Evolutionary conservation across 345 rosid species (phyloP).

Genomic region (Lumnitzera littorea): DNA sequence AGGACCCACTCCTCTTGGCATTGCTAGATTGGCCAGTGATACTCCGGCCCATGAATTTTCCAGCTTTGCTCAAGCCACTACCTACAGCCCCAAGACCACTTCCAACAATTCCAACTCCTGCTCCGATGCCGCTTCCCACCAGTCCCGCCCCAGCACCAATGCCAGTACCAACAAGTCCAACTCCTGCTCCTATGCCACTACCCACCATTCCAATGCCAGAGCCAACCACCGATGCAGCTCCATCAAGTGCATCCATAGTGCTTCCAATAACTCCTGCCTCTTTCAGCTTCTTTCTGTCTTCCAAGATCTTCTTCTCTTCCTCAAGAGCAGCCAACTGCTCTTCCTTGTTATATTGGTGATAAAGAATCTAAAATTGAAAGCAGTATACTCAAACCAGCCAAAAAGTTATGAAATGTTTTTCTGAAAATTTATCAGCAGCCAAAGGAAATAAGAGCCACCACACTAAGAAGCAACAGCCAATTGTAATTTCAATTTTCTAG

Average conservation of each 20-base stretch:
- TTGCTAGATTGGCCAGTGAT: slow-evolving; percentile 64
- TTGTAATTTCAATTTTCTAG: too few species aligned
- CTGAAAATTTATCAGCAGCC: too few species aligned
- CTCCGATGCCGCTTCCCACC: slow-evolving; percentile 38
- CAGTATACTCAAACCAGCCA: background rate
- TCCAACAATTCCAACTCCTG: slow-evolving; percentile 36
- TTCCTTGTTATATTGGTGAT: slow-evolving; percentile 67
- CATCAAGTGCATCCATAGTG: slow-evolving; percentile 77
- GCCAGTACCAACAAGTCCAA: slow-evolving; percentile 69
- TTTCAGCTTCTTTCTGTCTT: slow-evolving; percentile 71
- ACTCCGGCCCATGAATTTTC: slow-evolving; percentile 79
- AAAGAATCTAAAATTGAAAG: slow-evolving; percentile 35
- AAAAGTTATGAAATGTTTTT: background rate
- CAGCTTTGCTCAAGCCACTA: slow-evolving; percentile 77
- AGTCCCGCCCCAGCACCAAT: slow-evolving; percentile 68
- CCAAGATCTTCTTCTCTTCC: slow-evolving; percentile 80
- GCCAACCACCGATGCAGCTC: slow-evolving; percentile 48
- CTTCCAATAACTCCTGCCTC: slow-evolving; percentile 94
- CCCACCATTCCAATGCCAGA: slow-evolving; percentile 58
- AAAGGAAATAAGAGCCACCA: too few species aligned
- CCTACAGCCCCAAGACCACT: slow-evolving; percentile 75
- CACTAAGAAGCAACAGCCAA: too few species aligned
- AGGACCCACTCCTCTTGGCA: slow-evolving; percentile 51
- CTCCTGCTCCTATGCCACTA: slow-evolving; percentile 58
- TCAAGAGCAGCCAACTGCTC: slow-evolving; percentile 81